These are phyloP conservation scores for Avena eriantha DNA, from an alignment of 176 grass and related monocot species.

Conservation along the genomic window DNA sequence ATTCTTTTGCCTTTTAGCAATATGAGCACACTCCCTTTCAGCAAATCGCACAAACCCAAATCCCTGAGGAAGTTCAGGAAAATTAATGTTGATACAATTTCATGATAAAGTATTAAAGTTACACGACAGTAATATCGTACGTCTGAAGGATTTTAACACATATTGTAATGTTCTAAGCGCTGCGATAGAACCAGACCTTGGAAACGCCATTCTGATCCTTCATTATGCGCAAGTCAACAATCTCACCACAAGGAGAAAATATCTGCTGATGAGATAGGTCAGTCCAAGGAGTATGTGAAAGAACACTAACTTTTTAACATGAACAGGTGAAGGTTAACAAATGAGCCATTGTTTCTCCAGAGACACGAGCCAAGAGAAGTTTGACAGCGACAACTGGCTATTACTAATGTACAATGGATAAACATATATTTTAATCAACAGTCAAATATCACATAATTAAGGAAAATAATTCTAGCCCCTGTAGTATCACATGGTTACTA, in stretches of 20 bases:
- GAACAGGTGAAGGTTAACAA: conserved; percentile 2
- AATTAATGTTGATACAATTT: conserved; percentile 3
- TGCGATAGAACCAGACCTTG: conserved; percentile 63
- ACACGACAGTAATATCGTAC: background rate
- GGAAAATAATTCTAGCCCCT: conserved; percentile 19
- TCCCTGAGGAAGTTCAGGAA: conserved; percentile 61
- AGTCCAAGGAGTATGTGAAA: conserved; percentile 17
- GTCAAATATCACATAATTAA: conserved; percentile 1
- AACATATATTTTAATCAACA: conserved; percentile 25
- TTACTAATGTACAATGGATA: conserved; percentile 3
- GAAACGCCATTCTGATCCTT: conserved; percentile 64
- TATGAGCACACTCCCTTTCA: conserved; percentile 63
- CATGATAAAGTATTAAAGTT: background rate
- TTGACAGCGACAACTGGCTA: background rate
- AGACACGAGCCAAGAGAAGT: background rate
- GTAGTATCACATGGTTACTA: conserved; percentile 18
- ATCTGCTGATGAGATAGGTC: conserved; percentile 56
- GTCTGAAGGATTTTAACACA: conserved; percentile 17
- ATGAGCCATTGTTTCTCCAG: background rate
- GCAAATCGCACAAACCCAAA: conserved; percentile 81
- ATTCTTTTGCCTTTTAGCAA: conserved; percentile 68
- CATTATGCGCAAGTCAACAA: conserved; percentile 69
- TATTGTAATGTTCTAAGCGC: background rate
- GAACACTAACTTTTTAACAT: background rate
- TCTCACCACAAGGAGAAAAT: conserved; percentile 80